These are phyloP conservation scores for Aspergillus latus DNA, from an alignment of 2,329 filamentous ascomycete genomes.

Conservation along the genomic window DNA sequence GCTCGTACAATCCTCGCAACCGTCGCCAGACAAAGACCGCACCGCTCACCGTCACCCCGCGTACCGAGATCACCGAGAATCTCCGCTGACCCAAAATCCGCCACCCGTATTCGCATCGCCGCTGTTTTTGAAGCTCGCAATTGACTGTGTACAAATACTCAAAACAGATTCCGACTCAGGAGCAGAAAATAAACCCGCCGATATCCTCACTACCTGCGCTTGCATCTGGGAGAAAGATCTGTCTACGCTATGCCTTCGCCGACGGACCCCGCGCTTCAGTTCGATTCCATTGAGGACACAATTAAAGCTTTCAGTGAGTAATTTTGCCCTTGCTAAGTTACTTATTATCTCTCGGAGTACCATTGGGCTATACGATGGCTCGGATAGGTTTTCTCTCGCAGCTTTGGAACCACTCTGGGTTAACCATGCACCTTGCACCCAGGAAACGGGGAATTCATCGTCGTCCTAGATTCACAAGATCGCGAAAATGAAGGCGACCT, in stretches of 20 bases:
- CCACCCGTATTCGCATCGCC: slow-evolving; percentile 1
- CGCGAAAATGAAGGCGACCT: slow-evolving; percentile 99
- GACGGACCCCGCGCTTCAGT: slow-evolving; percentile 35
- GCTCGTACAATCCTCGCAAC: background rate
- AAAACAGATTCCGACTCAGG: background rate
- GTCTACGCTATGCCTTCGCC: slow-evolving; percentile 35
- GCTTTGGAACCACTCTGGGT: background rate
- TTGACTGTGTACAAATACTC: background rate
- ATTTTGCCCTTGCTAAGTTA: background rate
- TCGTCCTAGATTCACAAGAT: slow-evolving; percentile 87
- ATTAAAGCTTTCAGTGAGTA: slow-evolving; percentile 44
- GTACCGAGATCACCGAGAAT: background rate
- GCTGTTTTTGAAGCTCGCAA: background rate
- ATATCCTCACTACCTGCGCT: background rate
- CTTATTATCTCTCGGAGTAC: background rate
- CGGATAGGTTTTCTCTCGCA: background rate
- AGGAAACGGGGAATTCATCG: slow-evolving; percentile 86
- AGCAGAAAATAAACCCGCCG: background rate
- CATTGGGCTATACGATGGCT: background rate
- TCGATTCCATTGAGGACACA: slow-evolving; percentile 45
- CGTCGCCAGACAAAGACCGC: background rate
- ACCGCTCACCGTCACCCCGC: background rate
- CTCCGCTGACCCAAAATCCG: slow-evolving; percentile 10
- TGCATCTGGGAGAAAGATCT: background rate
- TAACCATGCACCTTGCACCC: slow-evolving; percentile 14